Evolutionary conservation across 1,284 basidiomycete species (phyloP).

Genomic region (Irpex sp.): DNA sequence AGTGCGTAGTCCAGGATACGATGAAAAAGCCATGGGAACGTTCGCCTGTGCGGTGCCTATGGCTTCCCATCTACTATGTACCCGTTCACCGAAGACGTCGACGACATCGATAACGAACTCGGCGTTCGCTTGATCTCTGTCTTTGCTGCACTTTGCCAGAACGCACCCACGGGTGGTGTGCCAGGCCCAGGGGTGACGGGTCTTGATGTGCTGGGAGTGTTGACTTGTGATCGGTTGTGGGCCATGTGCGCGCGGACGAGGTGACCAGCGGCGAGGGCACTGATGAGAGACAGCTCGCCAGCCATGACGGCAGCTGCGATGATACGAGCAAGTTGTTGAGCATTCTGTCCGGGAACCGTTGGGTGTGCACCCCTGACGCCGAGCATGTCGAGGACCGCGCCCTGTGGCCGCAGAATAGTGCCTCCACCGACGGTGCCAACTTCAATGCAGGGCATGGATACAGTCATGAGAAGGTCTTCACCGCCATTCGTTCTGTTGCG

Average conservation of each 20-base stretch:
- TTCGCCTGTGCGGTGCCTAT: neutral
- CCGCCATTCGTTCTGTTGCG: constrained; percentile 75
- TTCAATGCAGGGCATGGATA: constrained; percentile 95
- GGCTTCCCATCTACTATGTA: constrained; percentile 12
- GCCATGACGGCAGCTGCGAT: constrained; percentile 93
- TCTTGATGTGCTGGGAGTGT: constrained; percentile 61
- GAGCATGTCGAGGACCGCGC: constrained; percentile 89
- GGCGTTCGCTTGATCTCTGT: constrained; percentile 5
- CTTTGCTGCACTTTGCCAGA: constrained; percentile 13
- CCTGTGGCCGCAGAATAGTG: constrained; percentile 86
- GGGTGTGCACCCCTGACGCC: constrained; percentile 86
- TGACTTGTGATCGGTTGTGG: constrained; percentile 74
- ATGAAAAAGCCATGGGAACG: too few species aligned
- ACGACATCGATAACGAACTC: constrained; percentile 9
- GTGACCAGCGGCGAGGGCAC: constrained; percentile 89
- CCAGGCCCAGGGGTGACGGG: constrained; percentile 56
- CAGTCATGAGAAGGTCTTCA: constrained; percentile 87
- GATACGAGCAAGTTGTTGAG: constrained; percentile 82
- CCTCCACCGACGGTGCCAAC: constrained; percentile 97
- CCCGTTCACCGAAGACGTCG: constrained; percentile 8
- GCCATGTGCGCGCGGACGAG: constrained; percentile 86
- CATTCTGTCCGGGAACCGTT: constrained; percentile 81
- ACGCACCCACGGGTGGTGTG: constrained; percentile 19
- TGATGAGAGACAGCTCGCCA: constrained; percentile 86
- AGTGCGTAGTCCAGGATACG: neutral